phyloP scores from a whole-genome alignment of 2,329 filamentous ascomycete species.

The Penicillium paneum region DNA sequence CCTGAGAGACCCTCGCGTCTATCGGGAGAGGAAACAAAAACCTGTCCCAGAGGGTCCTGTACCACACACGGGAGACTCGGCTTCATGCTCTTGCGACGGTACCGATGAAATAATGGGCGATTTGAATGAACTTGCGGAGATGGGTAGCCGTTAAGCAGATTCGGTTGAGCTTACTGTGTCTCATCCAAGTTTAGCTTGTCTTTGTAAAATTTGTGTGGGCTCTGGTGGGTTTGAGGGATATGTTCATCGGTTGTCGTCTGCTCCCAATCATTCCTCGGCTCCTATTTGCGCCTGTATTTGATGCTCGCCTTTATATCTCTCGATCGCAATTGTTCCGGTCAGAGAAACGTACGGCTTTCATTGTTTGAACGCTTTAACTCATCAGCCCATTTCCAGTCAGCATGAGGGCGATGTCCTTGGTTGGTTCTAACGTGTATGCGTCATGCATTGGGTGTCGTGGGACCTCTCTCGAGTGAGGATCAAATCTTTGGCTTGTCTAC shows the following conservation, averaged over 20 bases:
- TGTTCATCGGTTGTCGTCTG: conserved; percentile 14
- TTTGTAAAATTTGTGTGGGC: conserved; percentile 13
- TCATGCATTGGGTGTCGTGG: conserved; percentile 45
- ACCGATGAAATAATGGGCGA: conserved; percentile 13
- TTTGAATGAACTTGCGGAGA: conserved; percentile 28
- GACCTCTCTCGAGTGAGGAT: conserved; percentile 91
- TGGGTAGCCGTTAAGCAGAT: conserved; percentile 14
- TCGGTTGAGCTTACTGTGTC: conserved; percentile 8
- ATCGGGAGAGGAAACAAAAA: conserved; percentile 85
- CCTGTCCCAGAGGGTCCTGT: conserved; percentile 85
- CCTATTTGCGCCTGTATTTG: conserved; percentile 1
- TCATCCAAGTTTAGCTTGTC: conserved; percentile 10
- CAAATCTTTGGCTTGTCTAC: conserved; percentile 90
- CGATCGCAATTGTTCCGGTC: conserved; percentile 11
- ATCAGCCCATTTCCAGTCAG: conserved; percentile 1
- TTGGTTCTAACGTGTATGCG: conserved; percentile 16
- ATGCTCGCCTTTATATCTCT: background rate
- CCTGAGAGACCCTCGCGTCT: conserved; percentile 41
- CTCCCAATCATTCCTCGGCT: conserved; percentile 18
- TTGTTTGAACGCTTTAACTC: conserved; percentile 10
- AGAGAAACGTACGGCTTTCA: conserved; percentile 4
- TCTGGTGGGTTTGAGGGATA: conserved; percentile 8
- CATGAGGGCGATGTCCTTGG: background rate
- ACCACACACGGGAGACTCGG: conserved; percentile 66
- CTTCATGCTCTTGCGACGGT: conserved; percentile 11